Conservation (phyloP, 306 rosid species). For the Heteromeles arbutifolia region DNA sequence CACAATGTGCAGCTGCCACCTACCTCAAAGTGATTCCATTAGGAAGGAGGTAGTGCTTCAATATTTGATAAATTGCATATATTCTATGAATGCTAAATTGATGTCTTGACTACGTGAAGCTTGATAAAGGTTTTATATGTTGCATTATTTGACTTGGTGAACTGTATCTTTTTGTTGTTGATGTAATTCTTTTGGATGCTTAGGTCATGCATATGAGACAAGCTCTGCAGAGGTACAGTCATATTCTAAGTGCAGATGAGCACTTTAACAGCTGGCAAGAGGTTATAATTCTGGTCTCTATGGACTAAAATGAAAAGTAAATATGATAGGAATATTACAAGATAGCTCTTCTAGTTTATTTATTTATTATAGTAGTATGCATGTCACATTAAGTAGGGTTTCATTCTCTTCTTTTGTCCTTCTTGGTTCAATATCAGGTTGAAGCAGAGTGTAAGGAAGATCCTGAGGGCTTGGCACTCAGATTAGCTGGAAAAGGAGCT, state of each 20-base stretch:
- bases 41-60: constrained; percentile 58
- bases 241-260: constrained; percentile 80
- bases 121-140: not conserved
- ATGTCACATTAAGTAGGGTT: not conserved
- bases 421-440: constrained; percentile 46
- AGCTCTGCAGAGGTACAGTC: constrained; percentile 91
- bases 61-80: constrained; percentile 12
- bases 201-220: constrained; percentile 78
- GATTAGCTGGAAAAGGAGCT: constrained; percentile 95
- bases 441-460: constrained; percentile 97
- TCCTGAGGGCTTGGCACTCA: constrained; percentile 96
- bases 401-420: not conserved
- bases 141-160: not conserved
- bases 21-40: constrained; percentile 49
- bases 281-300: constrained; percentile 38
- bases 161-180: constrained; percentile 17
- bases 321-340: constrained; percentile 2
- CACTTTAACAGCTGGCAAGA: constrained; percentile 93
- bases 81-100: constrained; percentile 2
- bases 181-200: constrained; percentile 29
- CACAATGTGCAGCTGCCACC: constrained; percentile 97
- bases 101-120: constrained; percentile 2
- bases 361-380: not conserved
- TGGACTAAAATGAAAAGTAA: constrained; percentile 7
- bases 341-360: not conserved